Evolutionary conservation across 805 yeast genomes (phyloP).

Genomic region (Saccharomycopsis malanga): DNA sequence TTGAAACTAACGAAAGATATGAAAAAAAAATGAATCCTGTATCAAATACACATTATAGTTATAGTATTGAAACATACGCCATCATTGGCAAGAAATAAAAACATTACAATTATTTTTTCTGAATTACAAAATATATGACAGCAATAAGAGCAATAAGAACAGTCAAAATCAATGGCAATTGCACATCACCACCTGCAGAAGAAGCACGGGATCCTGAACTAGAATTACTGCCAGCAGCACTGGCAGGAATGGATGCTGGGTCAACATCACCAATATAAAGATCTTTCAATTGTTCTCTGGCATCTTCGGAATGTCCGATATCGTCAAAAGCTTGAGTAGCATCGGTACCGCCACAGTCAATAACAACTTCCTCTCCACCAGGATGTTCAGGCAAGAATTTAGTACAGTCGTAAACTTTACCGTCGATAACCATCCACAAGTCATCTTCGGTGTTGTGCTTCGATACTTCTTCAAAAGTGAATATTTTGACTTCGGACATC

Average conservation of each 20-base stretch:
- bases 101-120: conserved; percentile 11
- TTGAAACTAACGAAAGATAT: no score
- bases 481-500: conserved; percentile 19
- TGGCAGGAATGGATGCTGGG: conserved; percentile 41
- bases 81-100: no score
- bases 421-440: conserved; percentile 79
- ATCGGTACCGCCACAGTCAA: conserved; percentile 76
- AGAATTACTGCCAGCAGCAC: conserved; percentile 22
- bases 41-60: no score
- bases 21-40: no score
- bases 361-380: conserved; percentile 78
- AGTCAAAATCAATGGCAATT: conserved; percentile 31
- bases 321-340: conserved; percentile 68
- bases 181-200: no score
- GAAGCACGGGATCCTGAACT: conserved; percentile 22
- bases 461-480: conserved; percentile 43
- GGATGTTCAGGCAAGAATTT: conserved; percentile 48
- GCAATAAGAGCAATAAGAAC: conserved; percentile 35
- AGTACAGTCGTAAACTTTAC: conserved; percentile 71
- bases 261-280: conserved; percentile 76
- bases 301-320: conserved; percentile 97
- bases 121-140: conserved; percentile 35
- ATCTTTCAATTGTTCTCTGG: conserved; percentile 64
- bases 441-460: conserved; percentile 69
- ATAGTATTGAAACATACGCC: no score